These are phyloP conservation scores for Linanthus parryae DNA, from an alignment of 148 eudicot species.

Conservation along the genomic window DNA sequence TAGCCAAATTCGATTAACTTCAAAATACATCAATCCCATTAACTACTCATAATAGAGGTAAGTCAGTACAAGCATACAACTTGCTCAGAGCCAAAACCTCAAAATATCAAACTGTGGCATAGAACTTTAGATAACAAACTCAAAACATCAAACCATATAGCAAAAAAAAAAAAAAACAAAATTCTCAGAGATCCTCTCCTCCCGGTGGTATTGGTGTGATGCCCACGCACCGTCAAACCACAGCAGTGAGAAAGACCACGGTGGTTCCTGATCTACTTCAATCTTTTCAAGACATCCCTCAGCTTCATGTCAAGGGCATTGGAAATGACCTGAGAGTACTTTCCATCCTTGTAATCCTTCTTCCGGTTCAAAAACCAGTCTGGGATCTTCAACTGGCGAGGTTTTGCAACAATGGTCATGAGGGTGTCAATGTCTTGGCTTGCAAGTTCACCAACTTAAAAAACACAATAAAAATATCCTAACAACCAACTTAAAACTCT, in stretches of 20 bases:
- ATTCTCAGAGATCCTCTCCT: no score
- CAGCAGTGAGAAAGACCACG: constrained; percentile 91
- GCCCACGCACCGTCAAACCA: constrained; percentile 85
- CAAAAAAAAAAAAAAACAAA: no score
- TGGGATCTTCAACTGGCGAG: constrained; percentile 77
- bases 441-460: constrained; percentile 84
- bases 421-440: constrained; percentile 55
- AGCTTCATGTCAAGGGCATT: constrained; percentile 87
- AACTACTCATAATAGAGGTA: no score
- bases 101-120: no score
- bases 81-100: no score
- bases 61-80: no score
- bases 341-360: constrained; percentile 90
- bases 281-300: constrained; percentile 82
- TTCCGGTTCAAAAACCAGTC: constrained; percentile 85
- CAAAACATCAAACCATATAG: no score
- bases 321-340: constrained; percentile 70
- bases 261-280: constrained; percentile 83
- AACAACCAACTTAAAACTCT: no score
- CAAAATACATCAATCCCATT: no score
- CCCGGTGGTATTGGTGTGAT: constrained; percentile 90
- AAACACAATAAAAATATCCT: no score
- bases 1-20: no score
- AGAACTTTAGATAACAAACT: no score
- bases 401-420: constrained; percentile 74